Percentiles rank a stretch among this genome's conserved stretches.
phyloP scores from a whole-genome alignment of 2,329 filamentous ascomycete species.

The Pyrenochaeta sp. region DNA sequence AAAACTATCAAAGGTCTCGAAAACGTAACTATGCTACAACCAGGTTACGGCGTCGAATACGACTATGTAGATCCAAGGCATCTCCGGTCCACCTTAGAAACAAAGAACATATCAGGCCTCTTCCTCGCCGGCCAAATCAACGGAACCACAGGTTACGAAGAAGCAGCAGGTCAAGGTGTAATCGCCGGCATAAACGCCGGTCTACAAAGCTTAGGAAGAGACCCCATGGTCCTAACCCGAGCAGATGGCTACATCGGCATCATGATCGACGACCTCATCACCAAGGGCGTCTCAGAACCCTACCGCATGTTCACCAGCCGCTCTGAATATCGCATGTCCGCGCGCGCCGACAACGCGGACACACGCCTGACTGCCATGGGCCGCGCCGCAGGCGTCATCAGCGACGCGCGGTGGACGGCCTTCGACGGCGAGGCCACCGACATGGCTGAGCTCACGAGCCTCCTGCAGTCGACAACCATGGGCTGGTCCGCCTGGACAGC shows the following conservation, averaged over 20 bases:
- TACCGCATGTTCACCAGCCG: constrained; percentile 98
- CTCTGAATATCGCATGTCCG: constrained; percentile 92
- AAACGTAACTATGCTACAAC: constrained; percentile 88
- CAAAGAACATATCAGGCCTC: constrained; percentile 86
- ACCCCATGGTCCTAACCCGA: constrained; percentile 73
- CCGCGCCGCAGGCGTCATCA: constrained; percentile 76
- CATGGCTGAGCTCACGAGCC: constrained; percentile 69
- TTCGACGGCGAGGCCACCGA: constrained; percentile 72
- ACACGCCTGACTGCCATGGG: constrained; percentile 81
- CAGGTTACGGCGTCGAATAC: constrained; percentile 97
- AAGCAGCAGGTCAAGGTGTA: constrained; percentile 92
- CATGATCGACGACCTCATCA: constrained; percentile 98
- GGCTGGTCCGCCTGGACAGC: constrained; percentile 72
- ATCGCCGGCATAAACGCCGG: constrained; percentile 95
- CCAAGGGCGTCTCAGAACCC: constrained; percentile 94
- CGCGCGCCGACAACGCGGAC: constrained; percentile 94
- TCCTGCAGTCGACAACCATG: constrained; percentile 66
- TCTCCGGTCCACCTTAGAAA: constrained; percentile 88
- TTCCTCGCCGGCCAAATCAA: constrained; percentile 98
- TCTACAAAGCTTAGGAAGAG: constrained; percentile 72
- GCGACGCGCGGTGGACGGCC: constrained; percentile 76
- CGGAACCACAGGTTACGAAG: constrained; percentile 97
- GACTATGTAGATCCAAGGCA: constrained; percentile 96
- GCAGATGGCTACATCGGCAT: constrained; percentile 96
- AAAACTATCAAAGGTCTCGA: constrained; percentile 88